Evolutionary conservation across 208 protist species (phyloP).

Genomic region (Acanthamoeba healyi): DNA sequence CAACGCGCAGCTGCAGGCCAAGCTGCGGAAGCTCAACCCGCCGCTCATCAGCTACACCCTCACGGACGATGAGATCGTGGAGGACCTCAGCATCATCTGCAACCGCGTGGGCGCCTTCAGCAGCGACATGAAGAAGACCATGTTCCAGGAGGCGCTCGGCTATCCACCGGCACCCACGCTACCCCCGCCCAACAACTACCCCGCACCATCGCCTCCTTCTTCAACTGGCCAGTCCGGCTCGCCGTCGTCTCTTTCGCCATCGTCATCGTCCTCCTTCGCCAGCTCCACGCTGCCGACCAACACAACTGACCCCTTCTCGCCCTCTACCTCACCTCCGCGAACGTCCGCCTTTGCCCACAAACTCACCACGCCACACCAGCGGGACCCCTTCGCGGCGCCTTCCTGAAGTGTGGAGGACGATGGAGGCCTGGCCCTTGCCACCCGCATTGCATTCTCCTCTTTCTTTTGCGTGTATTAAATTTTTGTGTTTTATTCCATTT

Average conservation of each 20-base stretch:
- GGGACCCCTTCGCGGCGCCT: slow-evolving; percentile 32
- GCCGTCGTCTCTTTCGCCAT: neutral
- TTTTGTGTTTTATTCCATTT: neutral
- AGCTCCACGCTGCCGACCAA: neutral
- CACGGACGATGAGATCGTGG: slow-evolving; percentile 52
- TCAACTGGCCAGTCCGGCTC: neutral
- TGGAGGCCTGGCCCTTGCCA: neutral
- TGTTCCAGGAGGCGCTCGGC: slow-evolving; percentile 47
- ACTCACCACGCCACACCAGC: slow-evolving; percentile 7
- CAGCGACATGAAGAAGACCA: slow-evolving; percentile 44
- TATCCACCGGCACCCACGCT: neutral
- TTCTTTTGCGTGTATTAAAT: neutral
- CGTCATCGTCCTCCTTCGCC: neutral
- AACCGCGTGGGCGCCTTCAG: slow-evolving; percentile 21
- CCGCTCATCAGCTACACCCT: slow-evolving; percentile 56
- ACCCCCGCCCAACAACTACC: slow-evolving; percentile 4
- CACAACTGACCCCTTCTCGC: neutral
- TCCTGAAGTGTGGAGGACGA: neutral
- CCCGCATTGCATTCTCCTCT: neutral
- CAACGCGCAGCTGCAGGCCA: slow-evolving; percentile 64
- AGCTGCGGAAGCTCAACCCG: slow-evolving; percentile 67
- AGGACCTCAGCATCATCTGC: slow-evolving; percentile 64
- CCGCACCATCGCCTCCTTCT: neutral
- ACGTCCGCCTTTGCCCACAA: slow-evolving; percentile 62
- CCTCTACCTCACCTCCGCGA: slow-evolving; percentile 13